Evolutionary conservation across 2,329 filamentous ascomycete genomes (phyloP).

Genomic region (Emmonsiellopsis sp.): DNA sequence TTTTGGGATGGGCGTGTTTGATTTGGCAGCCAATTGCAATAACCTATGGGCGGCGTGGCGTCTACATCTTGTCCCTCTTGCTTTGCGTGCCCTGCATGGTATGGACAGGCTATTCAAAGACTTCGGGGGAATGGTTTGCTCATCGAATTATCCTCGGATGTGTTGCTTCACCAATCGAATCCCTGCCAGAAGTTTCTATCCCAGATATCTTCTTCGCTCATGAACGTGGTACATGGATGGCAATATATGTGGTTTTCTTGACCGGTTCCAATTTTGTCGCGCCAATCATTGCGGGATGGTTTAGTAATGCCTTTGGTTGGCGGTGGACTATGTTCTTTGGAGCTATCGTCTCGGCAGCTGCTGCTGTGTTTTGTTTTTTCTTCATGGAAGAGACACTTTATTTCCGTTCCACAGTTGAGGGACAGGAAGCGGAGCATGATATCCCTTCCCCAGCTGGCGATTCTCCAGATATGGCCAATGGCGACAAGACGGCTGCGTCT

Average conservation of each 20-base stretch:
- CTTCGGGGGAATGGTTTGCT: conserved; percentile 39
- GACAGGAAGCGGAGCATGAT: conserved; percentile 12
- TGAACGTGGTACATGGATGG: conserved; percentile 35
- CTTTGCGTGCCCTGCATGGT: conserved; percentile 34
- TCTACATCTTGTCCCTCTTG: conserved; percentile 38
- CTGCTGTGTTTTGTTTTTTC: conserved; percentile 47
- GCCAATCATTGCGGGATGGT: conserved; percentile 43
- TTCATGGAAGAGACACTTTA: conserved; percentile 55
- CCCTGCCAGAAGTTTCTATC: conserved; percentile 39
- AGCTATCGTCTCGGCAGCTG: conserved; percentile 44
- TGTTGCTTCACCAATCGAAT: conserved; percentile 41
- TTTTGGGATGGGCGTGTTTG: conserved; percentile 44
- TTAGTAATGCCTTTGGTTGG: conserved; percentile 42
- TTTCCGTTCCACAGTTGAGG: conserved; percentile 29
- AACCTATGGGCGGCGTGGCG: conserved; percentile 43
- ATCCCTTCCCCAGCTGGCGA: not conserved
- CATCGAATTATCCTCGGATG: conserved; percentile 41
- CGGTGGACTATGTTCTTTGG: conserved; percentile 46
- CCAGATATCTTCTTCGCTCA: conserved; percentile 40
- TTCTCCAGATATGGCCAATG: not conserved
- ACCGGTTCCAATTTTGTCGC: conserved; percentile 39
- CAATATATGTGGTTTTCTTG: conserved; percentile 36
- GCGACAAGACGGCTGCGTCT: not conserved
- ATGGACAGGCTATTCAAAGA: conserved; percentile 37
- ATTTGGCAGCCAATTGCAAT: conserved; percentile 47